Base-by-base conservation (phyloP, 139 green algal species). In the Chlamydomonas sp. region DNA sequence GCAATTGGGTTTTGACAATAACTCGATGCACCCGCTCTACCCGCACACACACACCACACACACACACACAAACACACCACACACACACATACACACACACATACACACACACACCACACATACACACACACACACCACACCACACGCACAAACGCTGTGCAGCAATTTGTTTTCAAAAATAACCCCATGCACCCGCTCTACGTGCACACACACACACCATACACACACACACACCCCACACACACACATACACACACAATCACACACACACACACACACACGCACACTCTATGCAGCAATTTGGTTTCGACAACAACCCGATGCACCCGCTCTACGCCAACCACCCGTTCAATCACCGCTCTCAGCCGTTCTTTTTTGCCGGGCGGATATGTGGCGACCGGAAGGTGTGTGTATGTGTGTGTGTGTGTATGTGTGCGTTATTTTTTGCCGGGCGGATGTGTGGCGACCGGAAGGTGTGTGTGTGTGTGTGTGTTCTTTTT, bases 281-380 rank as follows among this genome's bases (percentile, higher is more conserved):
- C n/a, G n/a, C n/a, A n/a, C n/a, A n/a, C n/a, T n/a, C n/a, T n/a
- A n/a, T n/a, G n/a, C n/a, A n/a, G n/a, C n/a, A n/a, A n/a, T n/a
- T n/a, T n/a, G n/a, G n/a, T n/a, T n/a, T n/a, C n/a, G n/a, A 31
- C 22, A 67, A 54, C 16, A 54, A 13, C 20, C 43, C 43, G 43
- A 54, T 54, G 43, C 43, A 54, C 43, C 43, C 43, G 20, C n/a
- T n/a, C n/a, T n/a, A 54, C 13, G 13, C 16, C 43, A 54, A 54
- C 43, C 43, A 54, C 16, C 43, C 43, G 43, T n/a, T n/a, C n/a
- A n/a, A n/a, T n/a, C n/a, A n/a, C n/a, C n/a, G n/a, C n/a, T n/a
- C n/a, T n/a, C n/a, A n/a, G n/a, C n/a, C 35, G 35, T 63, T 79
- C 5, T 79, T 79, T 68, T 79, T 79, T 65, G 73, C 73, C 16